Base-by-base conservation (phyloP, 495 filamentous ascomycete species). In the Stereocaulon alpinum region DNA sequence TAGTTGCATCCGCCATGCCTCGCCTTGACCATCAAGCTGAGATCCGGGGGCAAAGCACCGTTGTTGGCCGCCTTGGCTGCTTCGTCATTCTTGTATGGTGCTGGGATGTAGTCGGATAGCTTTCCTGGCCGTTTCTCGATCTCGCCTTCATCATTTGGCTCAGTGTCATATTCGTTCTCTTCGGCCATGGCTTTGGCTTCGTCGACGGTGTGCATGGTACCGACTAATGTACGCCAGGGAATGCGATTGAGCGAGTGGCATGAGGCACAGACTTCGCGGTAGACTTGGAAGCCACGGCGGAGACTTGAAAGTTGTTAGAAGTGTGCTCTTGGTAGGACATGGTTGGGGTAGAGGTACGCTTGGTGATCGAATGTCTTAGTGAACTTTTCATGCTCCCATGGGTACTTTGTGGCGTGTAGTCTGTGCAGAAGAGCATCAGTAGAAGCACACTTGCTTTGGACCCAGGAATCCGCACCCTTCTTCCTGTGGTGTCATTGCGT, bases 261-360 rank as follows among this genome's bases (percentile, higher is more conserved):
- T 60, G 88, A 86, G 53, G 92, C 82, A 81, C 94, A 99, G 66
- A 99, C 94, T 76, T 99, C 94, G 67, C 86, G 90, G 82, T 99
- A 99, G 70, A 99, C 94, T 78, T 96, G 94, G 85, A 99, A 97
- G 75, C 94, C 94, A 76, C 94, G 91, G 69, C 94, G 93, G 66
- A 99, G 91, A 67, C 92, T 96, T 51, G 52, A 51, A 11, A 15
- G 59, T 3, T 10, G n/a, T 57, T 55, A 58, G 29, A 12, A 59
- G 53, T 50, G n/a, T 20, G 5, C 20, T 22, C 14, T 43, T 24
- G 43, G 20, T 40, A 6, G 22, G 17, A 12, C 6, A 18, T 22
- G 4, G 27, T 18, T 51, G 30, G 27, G 43, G 34, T n/a, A 32
- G 40, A 42, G 88, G 84, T 82, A 96, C 92, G 88, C 83, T 73